phyloP scores from a whole-genome alignment of 768 basidiomycete genomes.

The Russula virescens region DNA sequence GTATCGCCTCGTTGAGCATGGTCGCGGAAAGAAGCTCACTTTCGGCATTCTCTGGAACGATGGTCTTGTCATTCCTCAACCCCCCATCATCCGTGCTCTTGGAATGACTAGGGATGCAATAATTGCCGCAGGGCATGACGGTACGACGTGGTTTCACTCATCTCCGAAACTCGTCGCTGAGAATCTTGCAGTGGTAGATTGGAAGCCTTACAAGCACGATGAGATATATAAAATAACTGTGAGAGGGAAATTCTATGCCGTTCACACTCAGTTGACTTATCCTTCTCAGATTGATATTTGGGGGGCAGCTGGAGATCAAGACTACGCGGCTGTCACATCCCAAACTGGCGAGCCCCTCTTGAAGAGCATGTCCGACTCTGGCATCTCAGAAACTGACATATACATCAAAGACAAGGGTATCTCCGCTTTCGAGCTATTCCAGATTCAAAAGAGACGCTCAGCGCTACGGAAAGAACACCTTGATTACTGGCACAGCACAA shows the following conservation, averaged over 20 bases:
- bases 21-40: slow-evolving; percentile 37
- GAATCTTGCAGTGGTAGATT: slow-evolving; percentile 34
- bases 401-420: slow-evolving; percentile 9
- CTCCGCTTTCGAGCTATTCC: slow-evolving; percentile 37
- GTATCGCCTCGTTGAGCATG: slow-evolving; percentile 56
- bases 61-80: slow-evolving; percentile 43
- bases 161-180: not conserved
- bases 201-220: slow-evolving; percentile 28
- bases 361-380: slow-evolving; percentile 12
- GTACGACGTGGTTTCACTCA: slow-evolving; percentile 26
- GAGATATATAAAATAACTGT: slow-evolving; percentile 32
- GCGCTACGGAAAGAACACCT: slow-evolving; percentile 41
- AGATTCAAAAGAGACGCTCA: slow-evolving; percentile 40
- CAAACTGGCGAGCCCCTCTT: slow-evolving; percentile 22
- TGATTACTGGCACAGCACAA: slow-evolving; percentile 46
- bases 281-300: slow-evolving; percentile 16
- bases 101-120: slow-evolving; percentile 40
- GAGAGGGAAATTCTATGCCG: not conserved
- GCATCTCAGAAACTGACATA: not conserved
- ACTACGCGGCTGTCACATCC: slow-evolving; percentile 10
- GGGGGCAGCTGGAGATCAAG: slow-evolving; percentile 18
- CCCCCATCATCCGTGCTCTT: slow-evolving; percentile 50
- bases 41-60: slow-evolving; percentile 40
- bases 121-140: slow-evolving; percentile 45
- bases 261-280: not conserved